Conservation (phyloP, 441 rosid species). For the Manihot esculenta region DNA sequence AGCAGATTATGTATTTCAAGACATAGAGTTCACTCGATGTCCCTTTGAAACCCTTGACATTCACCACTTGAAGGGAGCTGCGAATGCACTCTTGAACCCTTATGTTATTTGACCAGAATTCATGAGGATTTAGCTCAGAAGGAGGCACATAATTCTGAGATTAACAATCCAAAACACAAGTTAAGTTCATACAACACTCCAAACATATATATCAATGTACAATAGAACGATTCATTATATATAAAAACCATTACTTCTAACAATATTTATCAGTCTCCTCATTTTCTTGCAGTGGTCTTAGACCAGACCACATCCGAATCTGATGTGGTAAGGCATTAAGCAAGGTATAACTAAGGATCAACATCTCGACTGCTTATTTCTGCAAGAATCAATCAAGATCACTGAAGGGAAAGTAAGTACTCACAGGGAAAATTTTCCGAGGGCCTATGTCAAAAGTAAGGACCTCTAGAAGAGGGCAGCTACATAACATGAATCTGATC, state of each 20-base stretch:
- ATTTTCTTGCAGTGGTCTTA: no score
- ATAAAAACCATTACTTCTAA: no score
- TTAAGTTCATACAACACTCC: neutral
- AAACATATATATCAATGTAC: neutral
- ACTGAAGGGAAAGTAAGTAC: neutral
- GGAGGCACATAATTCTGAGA: slow-evolving; percentile 28
- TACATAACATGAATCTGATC: slow-evolving; percentile 37
- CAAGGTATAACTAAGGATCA: no score
- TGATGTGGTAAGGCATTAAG: no score
- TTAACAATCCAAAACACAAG: neutral
- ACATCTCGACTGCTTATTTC: no score
- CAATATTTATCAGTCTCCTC: no score
- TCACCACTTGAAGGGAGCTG: slow-evolving; percentile 27
- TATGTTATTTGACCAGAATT: slow-evolving; percentile 9
- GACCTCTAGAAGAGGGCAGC: slow-evolving; percentile 33
- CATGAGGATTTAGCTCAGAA: neutral
- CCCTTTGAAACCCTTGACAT: slow-evolving; percentile 36
- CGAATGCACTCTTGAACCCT: slow-evolving; percentile 11
- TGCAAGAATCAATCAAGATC: no score
- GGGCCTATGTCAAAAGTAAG: slow-evolving; percentile 37
- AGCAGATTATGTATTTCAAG: slow-evolving; percentile 22
- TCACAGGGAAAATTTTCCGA: slow-evolving; percentile 21
- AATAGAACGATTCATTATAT: no score
- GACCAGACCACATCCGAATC: no score
- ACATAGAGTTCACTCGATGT: neutral